Evolutionary conservation across 108 stramenopile genomes (phyloP), one percentile per base, ranked within the genome.

Genomic region (Nitzschia sp.): DNA sequence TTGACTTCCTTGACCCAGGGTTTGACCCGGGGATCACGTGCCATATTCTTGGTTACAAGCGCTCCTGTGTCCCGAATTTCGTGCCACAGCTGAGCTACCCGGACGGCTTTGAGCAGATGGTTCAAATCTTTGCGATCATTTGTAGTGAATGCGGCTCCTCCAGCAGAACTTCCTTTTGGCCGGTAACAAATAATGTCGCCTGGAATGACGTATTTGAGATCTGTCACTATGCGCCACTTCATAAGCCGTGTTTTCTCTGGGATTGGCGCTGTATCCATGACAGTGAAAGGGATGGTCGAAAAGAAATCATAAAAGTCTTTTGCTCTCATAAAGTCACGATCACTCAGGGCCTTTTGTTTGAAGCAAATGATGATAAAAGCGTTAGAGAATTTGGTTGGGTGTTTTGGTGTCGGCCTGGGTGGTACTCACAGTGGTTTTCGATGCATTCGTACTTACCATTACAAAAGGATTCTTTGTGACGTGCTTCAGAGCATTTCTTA

Each of bases 261-360:
- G n/a, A 45, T 26, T 4, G 35, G 19, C 3, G 25, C n/a, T 25
- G 53, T 15, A 32, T 63, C 63, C 62, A 55, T 65, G 33, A 71
- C 71, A 15, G 61, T 55, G 33, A 54, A 63, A 3, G 64, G 66
- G 11, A 66, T 32, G 4, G 48, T 60, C 6, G 30, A 33, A 28
- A 75, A 68, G 52, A 67, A 75, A 19, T 25, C 23, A 48, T 59
- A 75, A 48, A 75, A 75, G 34, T 75, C 73, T 32, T 75, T 75
- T 13, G 73, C 73, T 38, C 73, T 64, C 73, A 75, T 75, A 33
- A 62, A 75, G 50, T 68, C 66, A 23, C 73, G 73, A 60, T 75
- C 73, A 25, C 73, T 75, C 21, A 47, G 44, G 16, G 66, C 33
- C 56, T 32, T 4, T n/a, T n/a, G n/a, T n/a, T n/a, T n/a, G n/a